Evolutionary conservation across 164 flowering plant genomes (phyloP).

Genomic region (Stephania yunnanensis): DNA sequence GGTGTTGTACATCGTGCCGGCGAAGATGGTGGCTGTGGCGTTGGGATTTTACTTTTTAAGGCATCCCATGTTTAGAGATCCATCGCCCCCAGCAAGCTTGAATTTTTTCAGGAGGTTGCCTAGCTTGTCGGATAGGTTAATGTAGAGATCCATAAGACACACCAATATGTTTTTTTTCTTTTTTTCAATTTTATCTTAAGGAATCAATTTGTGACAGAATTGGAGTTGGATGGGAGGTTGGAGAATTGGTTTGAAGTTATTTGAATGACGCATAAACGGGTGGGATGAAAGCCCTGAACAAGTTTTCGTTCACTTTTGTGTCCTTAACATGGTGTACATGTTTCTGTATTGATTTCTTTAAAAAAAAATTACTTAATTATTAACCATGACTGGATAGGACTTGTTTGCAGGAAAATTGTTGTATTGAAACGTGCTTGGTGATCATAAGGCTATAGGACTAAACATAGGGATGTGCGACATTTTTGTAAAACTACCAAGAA

Average conservation of each 20-base stretch:
- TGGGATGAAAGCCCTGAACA: too few relatives aligned
- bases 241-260: neutral
- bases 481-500: too few relatives aligned
- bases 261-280: neutral
- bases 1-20: conserved; percentile 63
- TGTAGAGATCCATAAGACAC: conserved; percentile 32
- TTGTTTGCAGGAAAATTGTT: too few relatives aligned
- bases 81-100: conserved; percentile 83
- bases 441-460: too few relatives aligned
- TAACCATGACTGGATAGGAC: too few relatives aligned
- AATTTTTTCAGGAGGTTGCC: conserved; percentile 94
- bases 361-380: too few relatives aligned
- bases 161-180: neutral
- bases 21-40: conserved; percentile 97
- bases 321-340: too few relatives aligned
- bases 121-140: conserved; percentile 75
- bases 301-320: too few relatives aligned
- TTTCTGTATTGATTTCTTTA: too few relatives aligned
- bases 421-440: too few relatives aligned
- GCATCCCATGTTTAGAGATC: conserved; percentile 95
- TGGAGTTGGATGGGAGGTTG: neutral
- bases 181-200: neutral
- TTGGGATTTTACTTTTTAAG: conserved; percentile 83
- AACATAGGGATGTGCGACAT: too few relatives aligned
- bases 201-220: neutral